Conservation (phyloP, 352 stramenopile species). For the Phytopythium cucurbitacearum region DNA sequence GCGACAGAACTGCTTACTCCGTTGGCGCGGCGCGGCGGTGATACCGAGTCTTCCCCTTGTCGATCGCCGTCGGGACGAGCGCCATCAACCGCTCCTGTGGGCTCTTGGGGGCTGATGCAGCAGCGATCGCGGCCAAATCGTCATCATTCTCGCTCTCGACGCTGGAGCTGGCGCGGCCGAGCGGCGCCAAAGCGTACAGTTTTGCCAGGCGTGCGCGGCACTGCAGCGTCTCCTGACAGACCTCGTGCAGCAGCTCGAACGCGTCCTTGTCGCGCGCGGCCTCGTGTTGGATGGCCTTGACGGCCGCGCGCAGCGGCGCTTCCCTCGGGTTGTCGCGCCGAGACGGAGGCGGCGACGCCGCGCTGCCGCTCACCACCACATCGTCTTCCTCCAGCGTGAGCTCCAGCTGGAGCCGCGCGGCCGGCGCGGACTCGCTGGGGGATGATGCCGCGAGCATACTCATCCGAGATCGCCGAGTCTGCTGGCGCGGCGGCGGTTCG, state of each 20-base stretch:
- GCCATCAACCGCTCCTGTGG: conserved; percentile 47
- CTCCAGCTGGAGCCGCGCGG: conserved; percentile 13
- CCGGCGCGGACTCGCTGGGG: neutral
- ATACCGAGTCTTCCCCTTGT: conserved; percentile 44
- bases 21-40: conserved; percentile 27
- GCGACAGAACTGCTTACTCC: conserved; percentile 11
- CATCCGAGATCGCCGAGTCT: neutral
- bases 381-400: conserved; percentile 10
- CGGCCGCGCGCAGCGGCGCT: conserved; percentile 31
- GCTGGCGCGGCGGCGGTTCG: too few species aligned
- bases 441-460: neutral
- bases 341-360: too few species aligned
- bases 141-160: neutral
- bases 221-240: conserved; percentile 53
- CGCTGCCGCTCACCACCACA: neutral
- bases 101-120: conserved; percentile 32
- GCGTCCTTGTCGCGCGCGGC: conserved; percentile 38
- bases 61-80: conserved; percentile 33
- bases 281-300: conserved; percentile 52
- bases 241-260: conserved; percentile 49
- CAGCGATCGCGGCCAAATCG: conserved; percentile 2
- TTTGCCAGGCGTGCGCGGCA: neutral
- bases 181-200: neutral
- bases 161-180: conserved; percentile 5
- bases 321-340: conserved; percentile 18